Conservation (phyloP, 2,329 filamentous ascomycete species). For the Colletotrichum camelliae region DNA sequence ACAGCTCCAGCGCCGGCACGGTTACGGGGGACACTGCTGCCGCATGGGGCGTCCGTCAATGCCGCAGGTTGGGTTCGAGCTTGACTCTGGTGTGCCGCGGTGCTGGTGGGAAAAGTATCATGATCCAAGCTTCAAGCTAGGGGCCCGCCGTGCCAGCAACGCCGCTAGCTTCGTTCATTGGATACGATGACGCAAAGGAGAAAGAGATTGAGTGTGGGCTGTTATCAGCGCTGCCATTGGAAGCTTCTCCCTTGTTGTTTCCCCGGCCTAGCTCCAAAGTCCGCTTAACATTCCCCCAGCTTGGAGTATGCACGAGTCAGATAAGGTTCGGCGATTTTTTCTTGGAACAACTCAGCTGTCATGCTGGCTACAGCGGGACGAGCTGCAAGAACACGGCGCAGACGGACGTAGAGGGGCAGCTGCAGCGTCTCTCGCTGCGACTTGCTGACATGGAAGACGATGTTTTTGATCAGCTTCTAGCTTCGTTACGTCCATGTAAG, state of each 20-base stretch:
- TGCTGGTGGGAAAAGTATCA: neutral
- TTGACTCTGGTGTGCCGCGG: neutral
- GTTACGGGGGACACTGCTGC: neutral
- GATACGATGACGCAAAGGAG: constrained; percentile 3
- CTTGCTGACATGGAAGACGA: neutral
- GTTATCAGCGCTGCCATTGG: neutral
- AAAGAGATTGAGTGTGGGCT: neutral
- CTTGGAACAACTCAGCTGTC: neutral
- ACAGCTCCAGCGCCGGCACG: neutral
- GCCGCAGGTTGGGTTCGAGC: neutral
- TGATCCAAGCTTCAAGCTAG: neutral
- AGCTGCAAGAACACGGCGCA: neutral
- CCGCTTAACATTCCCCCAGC: neutral
- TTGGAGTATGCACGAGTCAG: constrained; percentile 3
- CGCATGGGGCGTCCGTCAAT: neutral
- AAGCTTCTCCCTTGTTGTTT: neutral
- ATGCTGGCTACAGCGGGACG: neutral
- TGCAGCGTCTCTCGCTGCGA: neutral
- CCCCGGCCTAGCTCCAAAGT: neutral
- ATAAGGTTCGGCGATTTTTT: neutral
- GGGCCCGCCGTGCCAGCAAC: neutral
- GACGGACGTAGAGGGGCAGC: neutral
- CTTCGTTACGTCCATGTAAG: neutral
- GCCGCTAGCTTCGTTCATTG: neutral
- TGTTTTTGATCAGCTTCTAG: neutral